Conservation (phyloP, 2,329 filamentous ascomycete genomes). For the Alternaria longipes region DNA sequence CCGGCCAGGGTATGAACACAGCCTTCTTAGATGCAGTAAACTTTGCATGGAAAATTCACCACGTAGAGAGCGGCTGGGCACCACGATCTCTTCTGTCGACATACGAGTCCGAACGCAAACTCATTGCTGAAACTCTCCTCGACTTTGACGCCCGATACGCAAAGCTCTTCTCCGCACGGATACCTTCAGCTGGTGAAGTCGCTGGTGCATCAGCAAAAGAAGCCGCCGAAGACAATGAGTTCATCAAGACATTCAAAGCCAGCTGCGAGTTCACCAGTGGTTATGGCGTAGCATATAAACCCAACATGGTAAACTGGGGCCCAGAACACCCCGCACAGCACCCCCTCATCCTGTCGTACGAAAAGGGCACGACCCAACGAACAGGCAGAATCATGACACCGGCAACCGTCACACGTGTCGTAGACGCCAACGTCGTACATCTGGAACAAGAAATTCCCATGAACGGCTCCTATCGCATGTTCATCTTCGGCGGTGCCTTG, state of each 20-base stretch:
- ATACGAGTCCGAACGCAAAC: slow-evolving; percentile 86
- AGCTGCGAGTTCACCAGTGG: slow-evolving; percentile 92
- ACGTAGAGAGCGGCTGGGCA: slow-evolving; percentile 85
- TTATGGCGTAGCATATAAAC: slow-evolving; percentile 85
- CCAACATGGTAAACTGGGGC: slow-evolving; percentile 87
- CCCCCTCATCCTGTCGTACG: slow-evolving; percentile 70
- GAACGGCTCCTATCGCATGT: slow-evolving; percentile 88
- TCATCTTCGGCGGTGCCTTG: slow-evolving; percentile 81
- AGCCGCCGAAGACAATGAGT: slow-evolving; percentile 70
- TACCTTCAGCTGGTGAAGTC: slow-evolving; percentile 77
- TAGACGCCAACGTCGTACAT: slow-evolving; percentile 88
- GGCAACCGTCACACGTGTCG: slow-evolving; percentile 83
- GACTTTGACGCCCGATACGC: slow-evolving; percentile 90
- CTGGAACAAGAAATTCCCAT: slow-evolving; percentile 89
- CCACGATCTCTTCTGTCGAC: slow-evolving; percentile 78
- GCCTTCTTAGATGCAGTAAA: slow-evolving; percentile 76
- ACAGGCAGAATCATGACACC: slow-evolving; percentile 81
- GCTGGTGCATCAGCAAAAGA: slow-evolving; percentile 64
- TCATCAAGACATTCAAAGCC: slow-evolving; percentile 90
- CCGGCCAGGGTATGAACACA: slow-evolving; percentile 71
- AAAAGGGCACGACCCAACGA: slow-evolving; percentile 65
- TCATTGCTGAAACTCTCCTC: slow-evolving; percentile 83
- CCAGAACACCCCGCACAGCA: slow-evolving; percentile 75
- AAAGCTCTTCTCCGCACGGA: slow-evolving; percentile 83
- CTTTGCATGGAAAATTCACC: slow-evolving; percentile 94